phyloP scores from a whole-genome alignment of 2,329 filamentous ascomycete genomes.

The Seiridium cupressi region DNA sequence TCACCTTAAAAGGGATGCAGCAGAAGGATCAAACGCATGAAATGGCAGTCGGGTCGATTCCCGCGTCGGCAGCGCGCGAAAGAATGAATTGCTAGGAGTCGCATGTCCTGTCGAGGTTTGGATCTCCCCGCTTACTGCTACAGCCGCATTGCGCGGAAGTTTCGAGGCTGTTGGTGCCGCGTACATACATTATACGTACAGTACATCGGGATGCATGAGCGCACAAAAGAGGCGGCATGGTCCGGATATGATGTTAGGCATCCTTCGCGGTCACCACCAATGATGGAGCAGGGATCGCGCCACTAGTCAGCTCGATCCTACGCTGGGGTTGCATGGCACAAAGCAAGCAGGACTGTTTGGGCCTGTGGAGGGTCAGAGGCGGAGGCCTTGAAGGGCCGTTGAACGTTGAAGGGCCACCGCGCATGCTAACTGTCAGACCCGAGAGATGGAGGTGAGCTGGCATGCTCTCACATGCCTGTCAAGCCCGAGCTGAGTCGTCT shows the following conservation, averaged over 20 bases:
- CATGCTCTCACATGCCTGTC: background rate
- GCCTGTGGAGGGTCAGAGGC: background rate
- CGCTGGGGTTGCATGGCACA: slow-evolving; percentile 1
- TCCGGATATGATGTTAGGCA: slow-evolving; percentile 4
- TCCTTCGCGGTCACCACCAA: slow-evolving; percentile 1
- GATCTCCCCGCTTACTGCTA: slow-evolving; percentile 5
- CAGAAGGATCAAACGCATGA: background rate
- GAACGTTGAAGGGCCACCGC: background rate
- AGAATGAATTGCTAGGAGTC: background rate
- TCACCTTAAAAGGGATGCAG: background rate
- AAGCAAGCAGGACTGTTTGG: background rate
- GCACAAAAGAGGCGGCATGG: background rate
- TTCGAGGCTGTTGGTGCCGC: slow-evolving; percentile 3
- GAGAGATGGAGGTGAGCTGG: background rate
- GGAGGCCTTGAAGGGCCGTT: background rate
- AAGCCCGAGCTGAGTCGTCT: background rate
- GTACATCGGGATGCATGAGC: background rate
- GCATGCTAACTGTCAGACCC: background rate
- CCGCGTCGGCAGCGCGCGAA: background rate
- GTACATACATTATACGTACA: background rate
- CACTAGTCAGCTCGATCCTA: slow-evolving; percentile 7
- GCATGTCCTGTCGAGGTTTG: background rate
- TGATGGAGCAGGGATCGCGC: background rate
- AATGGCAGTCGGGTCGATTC: background rate
- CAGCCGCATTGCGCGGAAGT: background rate